These are phyloP conservation scores for Saraca asoca DNA, from an alignment of 331 rosid genomes.

Conservation along the genomic window DNA sequence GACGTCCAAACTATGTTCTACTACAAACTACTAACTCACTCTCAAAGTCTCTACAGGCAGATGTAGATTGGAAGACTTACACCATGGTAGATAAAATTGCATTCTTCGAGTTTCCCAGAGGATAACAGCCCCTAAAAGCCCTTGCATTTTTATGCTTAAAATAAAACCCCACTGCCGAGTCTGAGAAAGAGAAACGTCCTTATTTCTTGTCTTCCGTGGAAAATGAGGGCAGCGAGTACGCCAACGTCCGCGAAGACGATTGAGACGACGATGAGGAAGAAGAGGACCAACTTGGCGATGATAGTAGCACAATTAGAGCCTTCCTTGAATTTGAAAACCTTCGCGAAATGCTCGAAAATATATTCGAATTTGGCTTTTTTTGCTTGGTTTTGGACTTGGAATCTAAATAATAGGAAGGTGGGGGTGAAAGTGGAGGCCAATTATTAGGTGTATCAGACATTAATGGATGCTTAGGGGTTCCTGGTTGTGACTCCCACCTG, in stretches of 20 bases:
- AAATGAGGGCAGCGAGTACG: no score
- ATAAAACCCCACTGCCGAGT: no score
- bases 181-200: no score
- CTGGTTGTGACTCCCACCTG: conserved; percentile 86
- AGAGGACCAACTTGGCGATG: conserved; percentile 30
- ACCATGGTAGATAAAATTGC: no score
- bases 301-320: conserved; percentile 27
- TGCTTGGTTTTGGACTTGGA: conserved; percentile 26
- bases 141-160: no score
- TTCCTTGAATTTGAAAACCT: conserved; percentile 32
- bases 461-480: conserved; percentile 72
- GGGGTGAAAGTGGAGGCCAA: conserved; percentile 76
- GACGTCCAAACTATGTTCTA: no score
- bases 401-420: conserved; percentile 60
- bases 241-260: neutral
- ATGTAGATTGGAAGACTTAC: no score
- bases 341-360: conserved; percentile 38
- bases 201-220: no score
- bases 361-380: conserved; percentile 33
- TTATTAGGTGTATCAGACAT: conserved; percentile 30
- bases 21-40: no score
- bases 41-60: no score
- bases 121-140: no score
- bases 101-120: no score
- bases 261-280: conserved; percentile 35